These are phyloP conservation scores for Aspergillus aculeatinus DNA, from an alignment of 2,329 filamentous ascomycete genomes.

Conservation along the genomic window DNA sequence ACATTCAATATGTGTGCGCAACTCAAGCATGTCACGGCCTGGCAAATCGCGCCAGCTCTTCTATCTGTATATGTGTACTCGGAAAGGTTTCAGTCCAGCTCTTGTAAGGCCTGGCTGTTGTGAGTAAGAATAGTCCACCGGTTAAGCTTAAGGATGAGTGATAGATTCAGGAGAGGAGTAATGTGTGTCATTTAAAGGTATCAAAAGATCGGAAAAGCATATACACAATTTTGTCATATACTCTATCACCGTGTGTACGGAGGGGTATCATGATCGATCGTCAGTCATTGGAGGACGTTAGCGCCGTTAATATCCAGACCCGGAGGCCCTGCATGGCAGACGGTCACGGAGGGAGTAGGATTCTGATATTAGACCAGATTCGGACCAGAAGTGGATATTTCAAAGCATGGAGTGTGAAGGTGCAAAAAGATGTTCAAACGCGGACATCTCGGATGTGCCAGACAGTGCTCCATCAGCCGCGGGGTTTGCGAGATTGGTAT, in stretches of 20 bases:
- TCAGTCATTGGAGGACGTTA: background rate
- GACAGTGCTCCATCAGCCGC: conserved; percentile 1
- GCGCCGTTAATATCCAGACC: background rate
- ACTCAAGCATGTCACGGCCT: background rate
- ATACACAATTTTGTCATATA: background rate
- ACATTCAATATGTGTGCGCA: background rate
- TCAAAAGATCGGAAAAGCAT: background rate
- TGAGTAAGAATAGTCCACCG: too few relatives aligned
- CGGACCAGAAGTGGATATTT: background rate
- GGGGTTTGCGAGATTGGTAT: conserved; percentile 1
- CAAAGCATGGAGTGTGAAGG: conserved; percentile 25
- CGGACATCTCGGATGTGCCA: conserved; percentile 18
- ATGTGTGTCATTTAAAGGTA: background rate
- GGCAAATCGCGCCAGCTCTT: too few relatives aligned
- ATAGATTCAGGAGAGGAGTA: background rate
- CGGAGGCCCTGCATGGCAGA: background rate
- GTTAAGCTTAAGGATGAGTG: too few relatives aligned
- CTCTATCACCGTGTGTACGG: conserved; percentile 1
- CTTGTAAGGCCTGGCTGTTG: too few relatives aligned
- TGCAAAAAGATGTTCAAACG: conserved; percentile 20
- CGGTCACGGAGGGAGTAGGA: background rate
- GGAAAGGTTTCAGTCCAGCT: too few relatives aligned
- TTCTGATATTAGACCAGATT: background rate
- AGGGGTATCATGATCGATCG: conserved; percentile 1
- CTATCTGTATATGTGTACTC: too few relatives aligned